Conservation (phyloP, 768 basidiomycete genomes). For the Suillus luteus region DNA sequence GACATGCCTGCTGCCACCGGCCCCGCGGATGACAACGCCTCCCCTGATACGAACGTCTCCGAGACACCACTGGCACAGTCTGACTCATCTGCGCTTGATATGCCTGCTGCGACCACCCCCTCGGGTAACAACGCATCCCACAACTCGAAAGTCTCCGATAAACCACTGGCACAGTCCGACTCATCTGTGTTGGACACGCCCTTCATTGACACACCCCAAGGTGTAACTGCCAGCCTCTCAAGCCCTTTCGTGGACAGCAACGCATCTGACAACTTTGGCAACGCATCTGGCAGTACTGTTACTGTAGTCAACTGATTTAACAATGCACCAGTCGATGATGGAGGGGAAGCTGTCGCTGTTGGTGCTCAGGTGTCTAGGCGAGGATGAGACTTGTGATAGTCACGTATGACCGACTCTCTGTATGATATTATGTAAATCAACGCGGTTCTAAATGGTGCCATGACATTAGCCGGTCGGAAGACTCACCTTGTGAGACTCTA, state of each 20-base stretch:
- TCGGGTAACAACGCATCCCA: not conserved
- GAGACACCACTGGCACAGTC: no score
- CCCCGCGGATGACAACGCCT: no score
- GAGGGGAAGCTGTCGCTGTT: not conserved
- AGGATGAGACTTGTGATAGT: not conserved
- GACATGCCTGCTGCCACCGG: no score
- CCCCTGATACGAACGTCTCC: no score
- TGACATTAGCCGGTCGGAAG: not conserved
- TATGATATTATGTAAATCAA: slow-evolving; percentile 14
- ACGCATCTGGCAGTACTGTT: no score
- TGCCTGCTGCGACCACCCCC: not conserved
- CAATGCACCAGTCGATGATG: not conserved
- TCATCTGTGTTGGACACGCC: not conserved
- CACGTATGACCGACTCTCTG: not conserved
- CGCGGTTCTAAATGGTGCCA: slow-evolving; percentile 1
- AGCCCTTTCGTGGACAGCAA: no score
- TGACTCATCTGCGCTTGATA: no score
- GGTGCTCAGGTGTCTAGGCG: not conserved
- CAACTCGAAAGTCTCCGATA: no score
- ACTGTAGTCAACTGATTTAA: no score
- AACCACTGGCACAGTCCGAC: not conserved
- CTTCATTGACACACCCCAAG: not conserved
- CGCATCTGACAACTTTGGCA: no score
- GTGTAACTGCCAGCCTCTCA: not conserved
- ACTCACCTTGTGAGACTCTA: not conserved